Conservation (phyloP, 305 asterid genomes). For the Fraxinus platypoda region DNA sequence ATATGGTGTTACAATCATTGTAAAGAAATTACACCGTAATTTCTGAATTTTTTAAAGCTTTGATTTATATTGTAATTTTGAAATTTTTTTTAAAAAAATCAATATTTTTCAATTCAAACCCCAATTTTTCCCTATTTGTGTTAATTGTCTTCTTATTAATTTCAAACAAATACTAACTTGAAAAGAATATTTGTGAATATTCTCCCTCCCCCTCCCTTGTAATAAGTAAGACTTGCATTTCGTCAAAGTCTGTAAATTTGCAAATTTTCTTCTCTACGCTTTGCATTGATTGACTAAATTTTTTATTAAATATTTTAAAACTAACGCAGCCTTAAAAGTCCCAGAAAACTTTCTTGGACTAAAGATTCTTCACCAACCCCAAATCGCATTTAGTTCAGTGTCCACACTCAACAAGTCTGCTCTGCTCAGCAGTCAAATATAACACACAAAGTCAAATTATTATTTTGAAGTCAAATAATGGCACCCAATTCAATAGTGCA, state of each 20-base stretch:
- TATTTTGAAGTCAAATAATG: not conserved
- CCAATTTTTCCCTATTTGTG: not conserved
- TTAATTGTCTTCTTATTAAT: not conserved
- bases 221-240: not conserved
- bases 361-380: not conserved
- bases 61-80: not conserved
- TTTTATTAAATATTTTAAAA: too few relatives aligned
- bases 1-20: too few relatives aligned
- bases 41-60: too few relatives aligned
- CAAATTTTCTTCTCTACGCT: not conserved
- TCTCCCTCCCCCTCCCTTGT: too few relatives aligned
- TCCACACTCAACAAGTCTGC: not conserved
- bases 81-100: not conserved
- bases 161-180: not conserved
- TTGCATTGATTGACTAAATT: not conserved
- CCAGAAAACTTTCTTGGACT: not conserved
- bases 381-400: not conserved
- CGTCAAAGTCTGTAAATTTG: too few relatives aligned
- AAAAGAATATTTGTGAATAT: not conserved
- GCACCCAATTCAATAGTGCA: not conserved
- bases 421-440: not conserved
- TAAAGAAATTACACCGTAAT: too few relatives aligned
- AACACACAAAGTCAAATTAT: not conserved
- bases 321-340: not conserved
- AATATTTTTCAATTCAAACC: not conserved